phyloP scores from a whole-genome alignment of 2,329 filamentous ascomycete genomes.

The Colletotrichum camelliae region DNA sequence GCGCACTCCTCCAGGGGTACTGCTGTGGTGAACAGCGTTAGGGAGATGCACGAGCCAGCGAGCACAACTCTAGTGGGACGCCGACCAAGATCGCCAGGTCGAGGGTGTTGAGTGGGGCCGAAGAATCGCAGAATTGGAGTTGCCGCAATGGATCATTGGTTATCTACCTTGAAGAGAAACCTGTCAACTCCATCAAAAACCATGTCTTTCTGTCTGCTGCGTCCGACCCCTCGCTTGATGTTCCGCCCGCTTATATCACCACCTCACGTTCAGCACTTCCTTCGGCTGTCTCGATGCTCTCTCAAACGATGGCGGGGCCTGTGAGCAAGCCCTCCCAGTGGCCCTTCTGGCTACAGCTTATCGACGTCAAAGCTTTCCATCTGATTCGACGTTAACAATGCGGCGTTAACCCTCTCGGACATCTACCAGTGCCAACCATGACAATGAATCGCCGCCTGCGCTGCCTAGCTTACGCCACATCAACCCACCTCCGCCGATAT shows the following conservation, averaged over 20 bases:
- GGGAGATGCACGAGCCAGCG: not conserved
- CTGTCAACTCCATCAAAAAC: not conserved
- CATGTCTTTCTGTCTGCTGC: not conserved
- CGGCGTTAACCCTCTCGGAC: not conserved
- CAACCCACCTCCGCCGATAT: not conserved
- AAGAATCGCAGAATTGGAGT: not conserved
- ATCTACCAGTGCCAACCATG: not conserved
- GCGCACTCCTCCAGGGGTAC: not conserved
- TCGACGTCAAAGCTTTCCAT: not conserved
- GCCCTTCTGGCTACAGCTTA: not conserved
- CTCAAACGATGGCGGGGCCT: not conserved
- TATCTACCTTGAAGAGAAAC: not conserved
- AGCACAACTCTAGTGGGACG: not conserved
- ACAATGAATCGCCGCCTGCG: not conserved
- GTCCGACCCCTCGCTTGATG: not conserved
- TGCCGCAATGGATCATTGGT: not conserved
- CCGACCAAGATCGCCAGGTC: fast-evolving
- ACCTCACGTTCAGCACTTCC: not conserved
- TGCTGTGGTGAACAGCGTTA: not conserved
- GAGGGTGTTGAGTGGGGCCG: not conserved
- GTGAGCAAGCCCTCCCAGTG: not conserved
- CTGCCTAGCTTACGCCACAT: not conserved
- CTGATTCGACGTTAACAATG: too few species aligned
- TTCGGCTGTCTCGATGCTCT: not conserved
- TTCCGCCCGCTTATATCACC: not conserved